These are phyloP conservation scores for Chenopodium suecicum DNA, from an alignment of 148 eudicot genomes.

Conservation along the genomic window DNA sequence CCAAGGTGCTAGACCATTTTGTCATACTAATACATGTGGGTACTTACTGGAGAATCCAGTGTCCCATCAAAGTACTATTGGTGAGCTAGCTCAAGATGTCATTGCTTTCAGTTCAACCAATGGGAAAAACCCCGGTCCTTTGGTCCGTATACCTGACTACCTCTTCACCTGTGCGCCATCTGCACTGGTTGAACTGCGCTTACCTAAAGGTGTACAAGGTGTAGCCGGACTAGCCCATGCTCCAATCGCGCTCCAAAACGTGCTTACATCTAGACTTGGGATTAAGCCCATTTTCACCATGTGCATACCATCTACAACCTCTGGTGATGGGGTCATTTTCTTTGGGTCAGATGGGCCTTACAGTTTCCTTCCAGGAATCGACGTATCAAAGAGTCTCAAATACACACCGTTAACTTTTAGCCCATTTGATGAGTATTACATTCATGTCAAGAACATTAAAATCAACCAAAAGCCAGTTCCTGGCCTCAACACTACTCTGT, in stretches of 20 bases:
- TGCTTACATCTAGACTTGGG: conserved; percentile 40
- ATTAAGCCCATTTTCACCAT: conserved; percentile 39
- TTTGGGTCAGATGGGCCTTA: conserved; percentile 52
- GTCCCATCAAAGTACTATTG: conserved; percentile 33
- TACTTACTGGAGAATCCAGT: conserved; percentile 41
- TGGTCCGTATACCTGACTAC: conserved; percentile 30
- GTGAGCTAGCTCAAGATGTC: conserved; percentile 56
- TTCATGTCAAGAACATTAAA: conserved; percentile 45
- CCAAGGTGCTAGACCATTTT: conserved; percentile 36
- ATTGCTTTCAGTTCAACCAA: conserved; percentile 34
- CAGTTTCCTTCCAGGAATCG: conserved; percentile 30
- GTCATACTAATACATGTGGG: conserved; percentile 66
- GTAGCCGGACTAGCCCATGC: conserved; percentile 52
- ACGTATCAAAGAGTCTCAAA: conserved; percentile 23
- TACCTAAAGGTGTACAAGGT: conserved; percentile 58
- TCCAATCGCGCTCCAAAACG: conserved; percentile 45
- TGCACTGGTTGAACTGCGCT: conserved; percentile 33
- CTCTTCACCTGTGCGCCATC: conserved; percentile 58
- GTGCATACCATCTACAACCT: conserved; percentile 42
- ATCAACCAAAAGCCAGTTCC: conserved; percentile 42
- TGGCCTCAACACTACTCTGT: conserved; percentile 32
- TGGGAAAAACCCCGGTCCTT: conserved; percentile 37
- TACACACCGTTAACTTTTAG: conserved; percentile 50
- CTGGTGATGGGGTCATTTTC: conserved; percentile 43
- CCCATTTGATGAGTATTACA: conserved; percentile 49